Conservation (phyloP, 805 yeast species). For the Hanseniaspora pseudoguilliermondii region DNA sequence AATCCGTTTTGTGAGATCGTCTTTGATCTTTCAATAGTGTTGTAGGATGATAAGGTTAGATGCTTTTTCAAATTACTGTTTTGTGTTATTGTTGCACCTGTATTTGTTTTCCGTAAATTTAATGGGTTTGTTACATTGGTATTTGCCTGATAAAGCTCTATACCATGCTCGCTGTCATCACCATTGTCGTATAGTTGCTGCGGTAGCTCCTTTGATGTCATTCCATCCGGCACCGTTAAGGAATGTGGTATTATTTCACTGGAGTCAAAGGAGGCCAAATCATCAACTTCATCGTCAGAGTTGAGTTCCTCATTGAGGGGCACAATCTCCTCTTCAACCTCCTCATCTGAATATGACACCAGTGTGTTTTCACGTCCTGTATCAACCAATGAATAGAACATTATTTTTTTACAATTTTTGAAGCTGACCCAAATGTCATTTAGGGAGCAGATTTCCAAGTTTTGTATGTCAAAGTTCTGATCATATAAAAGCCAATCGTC, state of each 20-base stretch:
- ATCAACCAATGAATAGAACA: slow-evolving; percentile 24
- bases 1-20: slow-evolving; percentile 22
- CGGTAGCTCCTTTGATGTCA: slow-evolving; percentile 3
- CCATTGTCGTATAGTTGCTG: slow-evolving; percentile 24
- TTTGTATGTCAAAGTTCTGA: slow-evolving; percentile 27
- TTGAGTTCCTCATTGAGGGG: background rate
- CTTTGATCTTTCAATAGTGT: slow-evolving; percentile 23
- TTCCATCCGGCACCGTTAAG: background rate
- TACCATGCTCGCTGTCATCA: slow-evolving; percentile 13
- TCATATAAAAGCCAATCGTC: slow-evolving; percentile 35
- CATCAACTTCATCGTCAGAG: slow-evolving; percentile 9
- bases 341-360: background rate
- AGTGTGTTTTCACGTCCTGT: background rate
- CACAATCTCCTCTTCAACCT: background rate
- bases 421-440: slow-evolving; percentile 26
- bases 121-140: slow-evolving; percentile 9
- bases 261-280: slow-evolving; percentile 1
- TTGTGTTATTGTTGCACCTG: background rate
- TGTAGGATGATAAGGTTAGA: slow-evolving; percentile 17
- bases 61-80: slow-evolving; percentile 16
- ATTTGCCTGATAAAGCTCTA: slow-evolving; percentile 11
- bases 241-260: background rate
- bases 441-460: slow-evolving; percentile 26
- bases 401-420: slow-evolving; percentile 23
- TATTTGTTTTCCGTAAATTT: slow-evolving; percentile 5